phyloP scores from a whole-genome alignment of 2,329 filamentous ascomycete species.

The Cercospora sojina region DNA sequence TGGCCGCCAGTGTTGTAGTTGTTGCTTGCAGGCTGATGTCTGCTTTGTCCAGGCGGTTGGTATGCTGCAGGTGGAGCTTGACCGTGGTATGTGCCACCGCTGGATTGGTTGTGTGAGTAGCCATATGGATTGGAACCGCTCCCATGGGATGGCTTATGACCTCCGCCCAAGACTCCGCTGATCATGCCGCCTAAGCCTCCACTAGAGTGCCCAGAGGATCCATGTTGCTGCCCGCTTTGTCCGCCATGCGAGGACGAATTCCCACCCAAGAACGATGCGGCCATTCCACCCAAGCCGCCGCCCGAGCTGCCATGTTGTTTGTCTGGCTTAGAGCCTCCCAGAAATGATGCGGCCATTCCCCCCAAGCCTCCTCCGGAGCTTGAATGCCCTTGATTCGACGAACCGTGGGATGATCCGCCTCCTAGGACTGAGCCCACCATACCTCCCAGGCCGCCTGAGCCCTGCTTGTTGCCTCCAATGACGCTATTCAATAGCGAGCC shows the following conservation, averaged over 20 bases:
- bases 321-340: slow-evolving; percentile 33
- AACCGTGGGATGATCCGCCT: slow-evolving; percentile 22
- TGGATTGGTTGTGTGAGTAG: slow-evolving; percentile 37
- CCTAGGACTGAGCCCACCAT: slow-evolving; percentile 27
- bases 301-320: slow-evolving; percentile 22
- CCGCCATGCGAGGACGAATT: slow-evolving; percentile 25
- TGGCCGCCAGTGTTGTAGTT: slow-evolving; percentile 27
- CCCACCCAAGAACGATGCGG: slow-evolving; percentile 30
- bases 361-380: slow-evolving; percentile 29
- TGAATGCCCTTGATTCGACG: slow-evolving; percentile 19
- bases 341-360: slow-evolving; percentile 35
- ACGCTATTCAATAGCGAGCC: slow-evolving; percentile 30
- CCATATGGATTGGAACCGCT: slow-evolving; percentile 36
- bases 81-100: slow-evolving; percentile 39
- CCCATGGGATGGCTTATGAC: slow-evolving; percentile 33
- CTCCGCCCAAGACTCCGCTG: slow-evolving; percentile 35
- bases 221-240: slow-evolving; percentile 25
- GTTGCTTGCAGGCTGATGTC: slow-evolving; percentile 26
- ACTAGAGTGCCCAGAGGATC: slow-evolving; percentile 24
- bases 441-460: slow-evolving; percentile 27
- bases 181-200: slow-evolving; percentile 33
- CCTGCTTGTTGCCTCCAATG: slow-evolving; percentile 36
- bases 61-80: slow-evolving; percentile 40
- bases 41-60: slow-evolving; percentile 31
- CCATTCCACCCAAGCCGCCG: slow-evolving; percentile 30